A percentile compares a stretch with the other conserved stretches of the same genome.
phyloP scores from a whole-genome alignment of 306 rosid species.

The Sicyos edulis region DNA sequence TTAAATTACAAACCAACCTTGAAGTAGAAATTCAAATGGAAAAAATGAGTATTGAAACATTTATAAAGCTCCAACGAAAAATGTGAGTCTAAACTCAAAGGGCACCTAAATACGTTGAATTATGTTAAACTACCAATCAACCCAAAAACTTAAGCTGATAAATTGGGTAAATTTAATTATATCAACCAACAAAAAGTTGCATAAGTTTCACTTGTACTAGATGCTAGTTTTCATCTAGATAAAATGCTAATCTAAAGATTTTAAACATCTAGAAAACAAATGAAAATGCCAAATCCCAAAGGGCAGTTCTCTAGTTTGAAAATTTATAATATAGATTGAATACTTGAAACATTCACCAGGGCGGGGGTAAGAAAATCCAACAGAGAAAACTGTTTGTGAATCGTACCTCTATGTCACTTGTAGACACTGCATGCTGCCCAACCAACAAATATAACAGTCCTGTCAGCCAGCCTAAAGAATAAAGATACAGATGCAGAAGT shows the following conservation, averaged over 20 bases:
- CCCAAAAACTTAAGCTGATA: no score
- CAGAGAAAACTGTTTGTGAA: conserved; percentile 23
- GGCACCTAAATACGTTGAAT: no score
- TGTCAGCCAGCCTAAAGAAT: conserved; percentile 93
- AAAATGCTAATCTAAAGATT: background rate
- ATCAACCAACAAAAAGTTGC: no score
- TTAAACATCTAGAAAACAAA: background rate
- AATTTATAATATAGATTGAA: background rate
- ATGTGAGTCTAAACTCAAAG: background rate
- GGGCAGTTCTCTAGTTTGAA: background rate
- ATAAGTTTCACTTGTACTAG: background rate
- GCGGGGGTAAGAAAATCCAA: background rate
- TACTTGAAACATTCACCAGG: background rate
- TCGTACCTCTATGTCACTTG: conserved; percentile 61
- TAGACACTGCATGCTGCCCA: conserved; percentile 71
- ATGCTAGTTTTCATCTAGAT: background rate
- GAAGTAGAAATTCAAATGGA: background rate
- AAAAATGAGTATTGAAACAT: background rate
- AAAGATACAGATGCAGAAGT: conserved; percentile 51
- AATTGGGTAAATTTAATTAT: no score
- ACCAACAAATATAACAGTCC: conserved; percentile 78
- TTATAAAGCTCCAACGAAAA: background rate
- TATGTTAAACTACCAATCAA: no score
- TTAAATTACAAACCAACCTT: background rate
- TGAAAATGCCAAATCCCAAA: background rate